Evolutionary conservation across 1,284 basidiomycete species (phyloP).

Genomic region (Moesziomyces sp.): DNA sequence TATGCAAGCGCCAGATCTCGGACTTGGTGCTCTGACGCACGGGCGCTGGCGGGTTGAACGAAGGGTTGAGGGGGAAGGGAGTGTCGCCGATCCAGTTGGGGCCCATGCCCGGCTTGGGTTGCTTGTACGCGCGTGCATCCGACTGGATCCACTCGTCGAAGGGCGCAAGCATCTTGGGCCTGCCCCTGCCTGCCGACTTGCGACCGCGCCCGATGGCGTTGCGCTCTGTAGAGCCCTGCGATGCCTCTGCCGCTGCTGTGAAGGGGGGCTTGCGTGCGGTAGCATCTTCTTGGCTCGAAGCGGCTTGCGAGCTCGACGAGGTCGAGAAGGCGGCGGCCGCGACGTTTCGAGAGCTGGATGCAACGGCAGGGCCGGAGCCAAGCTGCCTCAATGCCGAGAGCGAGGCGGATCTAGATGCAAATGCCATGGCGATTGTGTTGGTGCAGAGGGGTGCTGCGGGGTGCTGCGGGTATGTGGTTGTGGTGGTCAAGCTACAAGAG

Average conservation of each 20-base stretch:
- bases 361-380: slow-evolving; percentile 31
- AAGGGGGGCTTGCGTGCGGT: slow-evolving; percentile 36
- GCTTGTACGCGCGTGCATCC: slow-evolving; percentile 54
- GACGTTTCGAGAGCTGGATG: slow-evolving; percentile 37
- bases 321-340: slow-evolving; percentile 27
- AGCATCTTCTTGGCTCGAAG: slow-evolving; percentile 26
- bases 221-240: slow-evolving; percentile 17
- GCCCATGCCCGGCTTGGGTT: slow-evolving; percentile 54
- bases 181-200: slow-evolving; percentile 37
- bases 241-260: slow-evolving; percentile 31
- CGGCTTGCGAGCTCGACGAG: slow-evolving; percentile 20
- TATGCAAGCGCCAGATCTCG: slow-evolving; percentile 62
- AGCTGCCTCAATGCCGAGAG: slow-evolving; percentile 21
- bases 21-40: slow-evolving; percentile 54
- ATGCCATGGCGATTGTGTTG: slow-evolving; percentile 14
- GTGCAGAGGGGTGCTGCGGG: neutral
- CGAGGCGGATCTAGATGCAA: slow-evolving; percentile 26
- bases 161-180: slow-evolving; percentile 47
- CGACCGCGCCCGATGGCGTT: slow-evolving; percentile 38
- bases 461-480: slow-evolving; percentile 1
- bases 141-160: slow-evolving; percentile 58
- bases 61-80: slow-evolving; percentile 65
- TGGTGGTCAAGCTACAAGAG: neutral
- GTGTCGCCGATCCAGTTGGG: slow-evolving; percentile 65
- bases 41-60: slow-evolving; percentile 63